Base-by-base conservation (phyloP, 306 rosid genomes). In the Styphnolobium japonicum region DNA sequence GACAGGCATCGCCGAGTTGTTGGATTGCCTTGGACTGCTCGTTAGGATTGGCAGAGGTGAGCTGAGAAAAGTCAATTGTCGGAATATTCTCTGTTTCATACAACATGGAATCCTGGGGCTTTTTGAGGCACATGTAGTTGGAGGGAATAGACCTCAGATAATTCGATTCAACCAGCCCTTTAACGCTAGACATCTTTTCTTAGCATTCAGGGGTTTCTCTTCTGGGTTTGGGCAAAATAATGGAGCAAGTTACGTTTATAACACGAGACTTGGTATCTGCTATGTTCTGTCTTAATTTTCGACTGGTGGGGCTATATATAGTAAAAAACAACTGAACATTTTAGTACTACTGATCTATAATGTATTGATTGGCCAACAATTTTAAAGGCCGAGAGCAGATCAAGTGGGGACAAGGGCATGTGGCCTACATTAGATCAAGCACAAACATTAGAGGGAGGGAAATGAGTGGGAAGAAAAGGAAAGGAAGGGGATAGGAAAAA, bases 1-100 rank as follows among this genome's bases (percentile, higher is more conserved):
- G 78, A 49, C 92, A 89, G 4, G 92, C 85, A n/a, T 73, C 46
- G 0, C 81, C 88, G 0, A 89, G 86, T 43, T 84, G 67, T 19
- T 71, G 67, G 73, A 80, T 75, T 71, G 60, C 79, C 34, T 25
- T 73, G 43, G 83, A 80, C 1, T 86, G 73, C 7, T 73, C 81
- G 10, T 4, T 23, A 4, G 82, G 72, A 45, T 86, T 25, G 18
- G 73, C 12, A 21, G 88, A 84, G 61, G 73, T 77, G 34, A 89
- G 86, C 3, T 75, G 67, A 11, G 84, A 82, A 73, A 82, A 84
- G 71, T 89, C 90, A 29, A 86, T 68, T 8, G 45, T 80, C 8
- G 92, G 92, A 79, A 89, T 42, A 27, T 22, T 58, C 9, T 75
- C 73, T 14, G 63, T 53, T 67, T 64, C 70, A 40, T 36, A 2